phyloP scores from a whole-genome alignment of 441 rosid genomes.

The Bruguiera hainesii region DNA sequence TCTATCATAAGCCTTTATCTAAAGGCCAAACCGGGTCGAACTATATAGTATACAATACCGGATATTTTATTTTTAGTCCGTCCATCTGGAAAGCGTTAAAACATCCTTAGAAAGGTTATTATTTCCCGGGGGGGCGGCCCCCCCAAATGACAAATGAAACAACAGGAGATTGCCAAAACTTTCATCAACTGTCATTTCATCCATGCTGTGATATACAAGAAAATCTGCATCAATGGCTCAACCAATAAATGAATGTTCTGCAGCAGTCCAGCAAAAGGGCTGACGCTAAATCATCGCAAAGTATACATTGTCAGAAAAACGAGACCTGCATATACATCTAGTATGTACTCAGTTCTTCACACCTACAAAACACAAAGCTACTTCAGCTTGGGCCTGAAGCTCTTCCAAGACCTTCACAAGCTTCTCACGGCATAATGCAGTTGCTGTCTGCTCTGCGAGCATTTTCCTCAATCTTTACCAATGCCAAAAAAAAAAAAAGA shows the following conservation, averaged over 20 bases:
- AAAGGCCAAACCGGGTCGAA: neutral
- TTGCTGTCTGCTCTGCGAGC: conserved; percentile 57
- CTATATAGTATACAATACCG: neutral
- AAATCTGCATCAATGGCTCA: neutral
- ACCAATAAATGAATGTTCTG: neutral
- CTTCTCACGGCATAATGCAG: conserved; percentile 52
- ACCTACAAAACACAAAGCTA: conserved; percentile 88
- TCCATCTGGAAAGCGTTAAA: too few relatives aligned
- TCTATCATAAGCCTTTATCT: neutral
- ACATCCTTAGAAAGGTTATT: too few relatives aligned
- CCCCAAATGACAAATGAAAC: too few relatives aligned
- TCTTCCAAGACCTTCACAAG: conserved; percentile 83
- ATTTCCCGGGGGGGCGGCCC: too few relatives aligned
- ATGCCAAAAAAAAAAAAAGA: conserved; percentile 13
- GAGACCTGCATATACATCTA: neutral
- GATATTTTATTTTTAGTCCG: too few relatives aligned
- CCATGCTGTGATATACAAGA: neutral
- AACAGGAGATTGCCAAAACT: neutral
- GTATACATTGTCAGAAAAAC: neutral
- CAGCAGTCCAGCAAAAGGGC: neutral
- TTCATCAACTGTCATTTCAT: neutral
- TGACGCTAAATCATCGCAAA: neutral
- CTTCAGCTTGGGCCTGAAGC: conserved; percentile 95
- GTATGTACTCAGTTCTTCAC: conserved; percentile 48
- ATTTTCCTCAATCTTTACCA: conserved; percentile 67